These are phyloP conservation scores for Phytophthora pisi DNA, from an alignment of 352 stramenopile genomes.

Conservation along the genomic window DNA sequence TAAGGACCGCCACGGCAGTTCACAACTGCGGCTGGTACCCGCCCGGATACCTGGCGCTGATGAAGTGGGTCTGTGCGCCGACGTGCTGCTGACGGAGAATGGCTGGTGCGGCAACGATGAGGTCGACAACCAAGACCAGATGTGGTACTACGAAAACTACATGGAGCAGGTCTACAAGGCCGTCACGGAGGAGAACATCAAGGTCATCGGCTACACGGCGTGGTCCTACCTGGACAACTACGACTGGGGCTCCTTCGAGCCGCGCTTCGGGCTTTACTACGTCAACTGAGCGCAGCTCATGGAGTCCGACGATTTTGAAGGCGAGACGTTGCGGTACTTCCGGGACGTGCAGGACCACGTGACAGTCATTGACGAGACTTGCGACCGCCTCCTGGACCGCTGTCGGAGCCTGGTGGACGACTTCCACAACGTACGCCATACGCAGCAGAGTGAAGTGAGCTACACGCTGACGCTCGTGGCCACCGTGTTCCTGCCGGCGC, in stretches of 20 bases:
- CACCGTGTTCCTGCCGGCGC: conserved; percentile 80
- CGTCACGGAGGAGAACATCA: conserved; percentile 51
- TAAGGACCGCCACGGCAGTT: conserved; percentile 41
- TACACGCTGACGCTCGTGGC: conserved; percentile 85
- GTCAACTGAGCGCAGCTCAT: conserved; percentile 69
- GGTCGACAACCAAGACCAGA: conserved; percentile 51
- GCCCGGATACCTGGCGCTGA: conserved; percentile 47
- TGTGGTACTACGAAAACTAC: conserved; percentile 56
- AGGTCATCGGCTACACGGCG: conserved; percentile 88
- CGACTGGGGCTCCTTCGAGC: conserved; percentile 89
- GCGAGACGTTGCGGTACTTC: conserved; percentile 80
- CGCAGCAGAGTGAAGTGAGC: conserved; percentile 77
- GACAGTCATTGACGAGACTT: conserved; percentile 79
- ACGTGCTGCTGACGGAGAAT: conserved; percentile 53
- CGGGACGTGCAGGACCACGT: conserved; percentile 88
- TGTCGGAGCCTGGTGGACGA: conserved; percentile 73
- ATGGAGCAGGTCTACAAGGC: conserved; percentile 54
- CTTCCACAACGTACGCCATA: conserved; percentile 65
- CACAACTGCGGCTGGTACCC: conserved; percentile 50
- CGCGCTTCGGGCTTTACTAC: conserved; percentile 59
- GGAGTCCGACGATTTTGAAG: conserved; percentile 73
- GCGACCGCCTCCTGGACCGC: conserved; percentile 77
- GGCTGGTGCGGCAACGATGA: conserved; percentile 55
- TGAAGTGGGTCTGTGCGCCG: conserved; percentile 41
- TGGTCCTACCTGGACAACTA: conserved; percentile 97